A percentile compares a stretch with the other conserved stretches of the same genome.
Evolutionary conservation across 2,329 filamentous ascomycete species (phyloP).

Genomic region (Alternaria triticimaculans): DNA sequence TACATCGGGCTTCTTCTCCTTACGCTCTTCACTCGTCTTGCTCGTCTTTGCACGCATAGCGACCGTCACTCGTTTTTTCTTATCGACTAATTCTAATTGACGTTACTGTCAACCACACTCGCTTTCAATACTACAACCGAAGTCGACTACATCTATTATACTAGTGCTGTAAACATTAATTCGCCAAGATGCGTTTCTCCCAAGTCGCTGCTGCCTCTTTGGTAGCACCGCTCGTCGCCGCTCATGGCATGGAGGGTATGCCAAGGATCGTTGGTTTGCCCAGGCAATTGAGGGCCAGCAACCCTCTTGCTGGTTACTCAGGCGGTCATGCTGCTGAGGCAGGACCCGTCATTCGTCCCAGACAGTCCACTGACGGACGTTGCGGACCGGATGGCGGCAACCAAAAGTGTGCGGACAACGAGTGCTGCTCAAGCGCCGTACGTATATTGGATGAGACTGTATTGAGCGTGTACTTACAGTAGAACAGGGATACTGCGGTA

Average conservation of each 20-base stretch:
- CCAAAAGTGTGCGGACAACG: conserved; percentile 36
- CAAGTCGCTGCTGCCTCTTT: conserved; percentile 37
- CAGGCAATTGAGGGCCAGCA: conserved; percentile 37
- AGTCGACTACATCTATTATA: background rate
- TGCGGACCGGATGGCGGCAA: conserved; percentile 33
- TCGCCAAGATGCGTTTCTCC: conserved; percentile 39
- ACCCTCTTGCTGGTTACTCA: conserved; percentile 29
- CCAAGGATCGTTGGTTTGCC: conserved; percentile 45
- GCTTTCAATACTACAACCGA: conserved; percentile 2
- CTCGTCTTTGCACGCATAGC: conserved; percentile 30
- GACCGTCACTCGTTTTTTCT: conserved; percentile 35
- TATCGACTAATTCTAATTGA: conserved; percentile 24
- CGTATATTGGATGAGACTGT: background rate
- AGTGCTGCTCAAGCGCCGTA: conserved; percentile 42
- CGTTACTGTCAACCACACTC: conserved; percentile 24
- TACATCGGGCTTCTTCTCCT: conserved; percentile 14
- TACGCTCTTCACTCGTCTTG: conserved; percentile 26
- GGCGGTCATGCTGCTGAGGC: conserved; percentile 23
- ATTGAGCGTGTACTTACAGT: background rate
- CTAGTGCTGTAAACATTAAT: background rate
- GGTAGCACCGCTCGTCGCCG: conserved; percentile 41
- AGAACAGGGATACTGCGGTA: conserved; percentile 60
- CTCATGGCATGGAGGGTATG: conserved; percentile 36
- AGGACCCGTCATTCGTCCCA: conserved; percentile 27
- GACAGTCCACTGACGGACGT: conserved; percentile 33